Conservation (phyloP, 208 protist genomes). For the Angomonas deanei region DNA sequence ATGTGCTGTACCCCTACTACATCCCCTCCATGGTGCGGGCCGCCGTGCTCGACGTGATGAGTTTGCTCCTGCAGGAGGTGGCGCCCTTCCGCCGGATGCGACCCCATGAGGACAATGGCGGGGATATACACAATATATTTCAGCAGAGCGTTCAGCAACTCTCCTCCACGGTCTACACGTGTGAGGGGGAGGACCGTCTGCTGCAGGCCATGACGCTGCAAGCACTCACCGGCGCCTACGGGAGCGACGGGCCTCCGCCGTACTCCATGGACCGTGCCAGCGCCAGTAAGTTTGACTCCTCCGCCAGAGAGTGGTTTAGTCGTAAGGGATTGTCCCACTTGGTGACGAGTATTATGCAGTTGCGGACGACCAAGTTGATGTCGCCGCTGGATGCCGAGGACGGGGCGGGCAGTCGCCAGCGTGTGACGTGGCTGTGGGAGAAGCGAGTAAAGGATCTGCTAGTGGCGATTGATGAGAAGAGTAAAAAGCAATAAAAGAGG, state of each 20-base stretch:
- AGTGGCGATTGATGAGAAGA: constrained; percentile 45
- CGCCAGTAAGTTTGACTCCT: constrained; percentile 82
- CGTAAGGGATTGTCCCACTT: constrained; percentile 67
- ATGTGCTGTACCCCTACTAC: constrained; percentile 65
- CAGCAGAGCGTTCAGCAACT: constrained; percentile 13
- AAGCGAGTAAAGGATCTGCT: constrained; percentile 38
- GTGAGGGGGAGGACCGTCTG: constrained; percentile 30
- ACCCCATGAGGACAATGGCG: constrained; percentile 3
- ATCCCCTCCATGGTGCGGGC: constrained; percentile 58
- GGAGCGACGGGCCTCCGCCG: constrained; percentile 22
- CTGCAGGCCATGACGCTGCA: constrained; percentile 65
- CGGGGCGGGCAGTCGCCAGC: constrained; percentile 17
- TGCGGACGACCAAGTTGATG: constrained; percentile 38
- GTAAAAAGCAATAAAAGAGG: neutral
- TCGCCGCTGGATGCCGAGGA: constrained; percentile 7
- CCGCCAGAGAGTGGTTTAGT: constrained; percentile 81
- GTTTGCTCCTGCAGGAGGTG: constrained; percentile 84
- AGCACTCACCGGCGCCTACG: constrained; percentile 45
- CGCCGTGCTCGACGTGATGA: constrained; percentile 72
- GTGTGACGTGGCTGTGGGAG: constrained; percentile 30
- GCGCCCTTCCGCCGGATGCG: constrained; percentile 59
- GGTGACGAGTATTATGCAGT: constrained; percentile 51
- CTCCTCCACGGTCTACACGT: neutral
- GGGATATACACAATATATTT: neutral
- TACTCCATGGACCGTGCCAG: constrained; percentile 78